These are phyloP conservation scores for Tylopilus balloui DNA, from an alignment of 768 basidiomycete species.

Conservation along the genomic window DNA sequence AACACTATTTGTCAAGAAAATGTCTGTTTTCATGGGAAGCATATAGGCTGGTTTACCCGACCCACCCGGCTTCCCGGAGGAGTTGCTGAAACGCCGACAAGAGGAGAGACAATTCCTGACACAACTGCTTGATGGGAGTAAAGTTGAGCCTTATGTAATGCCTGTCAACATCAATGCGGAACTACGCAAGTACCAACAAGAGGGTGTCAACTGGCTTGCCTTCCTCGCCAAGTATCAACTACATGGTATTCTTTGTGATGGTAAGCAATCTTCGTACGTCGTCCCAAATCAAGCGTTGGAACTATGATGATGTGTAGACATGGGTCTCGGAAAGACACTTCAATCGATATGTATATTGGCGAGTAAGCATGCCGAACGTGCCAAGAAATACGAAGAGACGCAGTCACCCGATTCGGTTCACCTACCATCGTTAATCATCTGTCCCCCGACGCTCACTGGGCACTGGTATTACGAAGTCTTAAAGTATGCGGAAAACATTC, in stretches of 20 bases:
- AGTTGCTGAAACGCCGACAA: conserved; percentile 80
- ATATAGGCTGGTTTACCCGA: conserved; percentile 91
- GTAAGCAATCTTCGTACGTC: conserved; percentile 40
- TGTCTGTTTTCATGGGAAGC: not conserved
- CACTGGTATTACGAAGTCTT: conserved; percentile 99
- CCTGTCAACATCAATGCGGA: conserved; percentile 90
- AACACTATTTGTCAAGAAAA: conserved; percentile 12
- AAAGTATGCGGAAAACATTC: conserved; percentile 84
- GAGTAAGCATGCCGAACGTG: conserved; percentile 87
- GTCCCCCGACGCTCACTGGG: conserved; percentile 95
- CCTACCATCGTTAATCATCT: conserved; percentile 91
- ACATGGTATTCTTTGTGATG: conserved; percentile 97
- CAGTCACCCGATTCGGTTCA: conserved; percentile 73
- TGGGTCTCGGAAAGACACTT: conserved; percentile 97
- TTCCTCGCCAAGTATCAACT: conserved; percentile 97
- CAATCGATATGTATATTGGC: conserved; percentile 97
- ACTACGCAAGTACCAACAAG: conserved; percentile 94
- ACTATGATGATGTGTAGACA: conserved; percentile 52
- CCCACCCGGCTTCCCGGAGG: conserved; percentile 86
- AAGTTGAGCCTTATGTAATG: conserved; percentile 86
- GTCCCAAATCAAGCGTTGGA: not conserved
- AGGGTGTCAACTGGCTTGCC: conserved; percentile 98
- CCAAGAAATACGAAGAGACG: conserved; percentile 59
- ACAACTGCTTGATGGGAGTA: conserved; percentile 91
- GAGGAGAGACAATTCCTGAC: conserved; percentile 87